These are phyloP conservation scores for Fusarium sp. DNA, from an alignment of 2,329 filamentous ascomycete species.

Conservation along the genomic window DNA sequence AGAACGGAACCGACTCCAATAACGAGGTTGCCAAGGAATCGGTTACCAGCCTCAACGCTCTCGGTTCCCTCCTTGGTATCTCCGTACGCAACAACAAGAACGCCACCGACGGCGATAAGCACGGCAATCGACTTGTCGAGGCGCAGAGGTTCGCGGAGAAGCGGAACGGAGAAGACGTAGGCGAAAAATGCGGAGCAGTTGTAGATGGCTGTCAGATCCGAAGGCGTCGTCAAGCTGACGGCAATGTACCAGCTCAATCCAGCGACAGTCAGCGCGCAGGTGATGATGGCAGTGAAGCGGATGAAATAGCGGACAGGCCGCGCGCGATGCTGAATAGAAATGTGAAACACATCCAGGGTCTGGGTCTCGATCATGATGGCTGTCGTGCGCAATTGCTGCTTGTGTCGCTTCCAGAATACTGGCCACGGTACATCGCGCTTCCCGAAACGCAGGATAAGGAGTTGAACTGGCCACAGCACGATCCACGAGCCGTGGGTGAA, in stretches of 20 bases:
- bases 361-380: constrained; percentile 87
- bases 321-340: constrained; percentile 50
- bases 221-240: constrained; percentile 90
- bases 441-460: constrained; percentile 81
- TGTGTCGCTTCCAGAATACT: constrained; percentile 80
- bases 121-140: constrained; percentile 89
- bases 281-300: constrained; percentile 82
- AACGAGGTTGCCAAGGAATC: constrained; percentile 86
- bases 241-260: constrained; percentile 96
- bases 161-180: constrained; percentile 93
- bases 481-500: constrained; percentile 95
- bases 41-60: constrained; percentile 67
- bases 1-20: constrained; percentile 92
- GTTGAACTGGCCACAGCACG: constrained; percentile 86
- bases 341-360: constrained; percentile 72
- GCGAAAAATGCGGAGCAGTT: constrained; percentile 99
- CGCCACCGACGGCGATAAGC: constrained; percentile 84
- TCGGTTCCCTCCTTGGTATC: constrained; percentile 65
- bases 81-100: constrained; percentile 95
- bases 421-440: constrained; percentile 82
- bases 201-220: constrained; percentile 96
- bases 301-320: constrained; percentile 75
- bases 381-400: constrained; percentile 62
- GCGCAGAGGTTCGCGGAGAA: constrained; percentile 86
- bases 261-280: constrained; percentile 86